Evolutionary conservation across 768 basidiomycete genomes (phyloP), one percentile per base, ranked within the genome.

Genomic region (Mrakia gelida): DNA sequence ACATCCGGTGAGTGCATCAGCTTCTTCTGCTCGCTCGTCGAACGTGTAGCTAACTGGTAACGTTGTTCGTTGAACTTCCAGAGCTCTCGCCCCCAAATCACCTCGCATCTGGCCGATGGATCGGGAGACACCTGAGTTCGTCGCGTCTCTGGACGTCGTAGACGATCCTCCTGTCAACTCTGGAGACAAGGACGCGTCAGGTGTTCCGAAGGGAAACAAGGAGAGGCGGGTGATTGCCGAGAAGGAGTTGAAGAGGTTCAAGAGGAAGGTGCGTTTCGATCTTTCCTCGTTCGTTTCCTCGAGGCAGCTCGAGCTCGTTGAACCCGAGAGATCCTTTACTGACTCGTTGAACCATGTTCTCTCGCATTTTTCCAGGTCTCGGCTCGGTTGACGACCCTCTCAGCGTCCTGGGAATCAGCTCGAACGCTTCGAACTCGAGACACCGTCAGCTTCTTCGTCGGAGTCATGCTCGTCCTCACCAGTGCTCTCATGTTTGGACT

Each of bases 331-430:
- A n/a, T 30, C 8, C 43, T 30, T 13, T 34, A 13, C 45, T 43
- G 8, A 38, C 4, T 30, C 5, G 23, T 26, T 16, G 23, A 54
- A 2, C 11, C 67, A 45, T 23, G 23, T 45, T 68, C 1, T 62
- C 32, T 4, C 43, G 26, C 32, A 54, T 2, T 49, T 21, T 1
- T 49, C 18, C 32, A 63, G 73, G 77, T 78, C 62, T 72, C 71
- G 4, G 26, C 72, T 15, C 92, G 94, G 65, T 90, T 97, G 86
- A 89, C 91, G 32, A 87, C 87, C 2, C 86, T 99, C n/a, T 85
- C 90, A 45, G 86, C 89, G 16, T 91, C 93, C 45, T 99, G 97
- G 97, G 92, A 96, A 81, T 95, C 94, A 21, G 91, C 94, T 3
- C 81, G 83, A 63, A 83, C 82, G n/a, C 81, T 85, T 32, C 78